Evolutionary conservation across 192 early-diverging fungal species (phyloP).

Genomic region (Gaertneriomyces semiglobifer): DNA sequence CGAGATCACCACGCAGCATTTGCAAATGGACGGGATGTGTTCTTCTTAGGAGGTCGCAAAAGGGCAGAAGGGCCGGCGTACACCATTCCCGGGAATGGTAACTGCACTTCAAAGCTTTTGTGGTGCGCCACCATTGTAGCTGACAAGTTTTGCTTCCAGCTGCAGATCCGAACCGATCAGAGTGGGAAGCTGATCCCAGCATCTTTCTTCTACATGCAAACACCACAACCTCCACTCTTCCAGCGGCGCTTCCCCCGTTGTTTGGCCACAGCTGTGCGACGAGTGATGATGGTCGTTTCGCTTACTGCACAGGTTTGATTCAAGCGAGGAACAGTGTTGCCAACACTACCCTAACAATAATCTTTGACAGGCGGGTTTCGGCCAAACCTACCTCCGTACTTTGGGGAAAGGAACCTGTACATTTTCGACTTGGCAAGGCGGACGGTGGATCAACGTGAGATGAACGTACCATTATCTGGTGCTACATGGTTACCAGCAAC

Average conservation of each 20-base stretch:
- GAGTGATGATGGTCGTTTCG: neutral
- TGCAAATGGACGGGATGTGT: constrained; percentile 11
- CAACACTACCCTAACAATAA: too few species aligned
- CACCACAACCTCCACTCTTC: constrained; percentile 1
- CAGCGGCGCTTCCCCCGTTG: constrained; percentile 7
- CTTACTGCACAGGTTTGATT: constrained; percentile 25
- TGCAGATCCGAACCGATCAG: neutral
- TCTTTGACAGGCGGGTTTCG: too few species aligned
- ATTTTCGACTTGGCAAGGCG: too few species aligned
- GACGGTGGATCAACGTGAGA: too few species aligned
- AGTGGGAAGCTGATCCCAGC: neutral
- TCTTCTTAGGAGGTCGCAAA: constrained; percentile 17
- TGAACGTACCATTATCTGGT: too few species aligned
- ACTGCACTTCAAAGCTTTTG: neutral
- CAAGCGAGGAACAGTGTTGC: neutral
- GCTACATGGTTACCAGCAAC: neutral
- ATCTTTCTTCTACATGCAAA: constrained; percentile 1
- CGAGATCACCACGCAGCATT: constrained; percentile 21
- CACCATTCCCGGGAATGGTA: neutral
- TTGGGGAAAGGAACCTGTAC: too few species aligned
- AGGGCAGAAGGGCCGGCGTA: neutral
- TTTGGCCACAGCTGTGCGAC: constrained; percentile 23
- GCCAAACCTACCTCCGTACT: too few species aligned
- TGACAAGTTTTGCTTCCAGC: neutral
- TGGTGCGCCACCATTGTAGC: neutral